A percentile compares a stretch with the other conserved stretches of the same genome.
phyloP scores from a whole-genome alignment of 768 basidiomycete genomes.

The Mycena indigotica region DNA sequence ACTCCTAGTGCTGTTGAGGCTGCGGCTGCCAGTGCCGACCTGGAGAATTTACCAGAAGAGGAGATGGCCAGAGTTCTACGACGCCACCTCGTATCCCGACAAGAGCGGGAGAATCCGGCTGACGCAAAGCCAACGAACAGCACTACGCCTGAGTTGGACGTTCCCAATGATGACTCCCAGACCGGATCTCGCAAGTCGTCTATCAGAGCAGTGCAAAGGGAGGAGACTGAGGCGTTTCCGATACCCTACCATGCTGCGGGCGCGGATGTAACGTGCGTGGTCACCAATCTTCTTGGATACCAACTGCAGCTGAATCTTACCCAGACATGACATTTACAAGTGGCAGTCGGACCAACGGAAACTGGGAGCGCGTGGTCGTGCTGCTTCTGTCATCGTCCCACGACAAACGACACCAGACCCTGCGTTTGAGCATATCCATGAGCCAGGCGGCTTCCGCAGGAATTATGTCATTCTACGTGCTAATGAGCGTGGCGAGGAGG shows the following conservation, averaged over 20 bases:
- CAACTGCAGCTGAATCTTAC: slow-evolving; percentile 10
- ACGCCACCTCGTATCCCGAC: slow-evolving; percentile 76
- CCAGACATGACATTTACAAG: slow-evolving; percentile 92
- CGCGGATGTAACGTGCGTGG: slow-evolving; percentile 88
- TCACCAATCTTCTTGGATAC: slow-evolving; percentile 14
- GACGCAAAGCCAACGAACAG: slow-evolving; percentile 31
- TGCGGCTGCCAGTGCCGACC: slow-evolving; percentile 35
- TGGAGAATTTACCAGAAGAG: slow-evolving; percentile 73
- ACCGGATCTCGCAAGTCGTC: slow-evolving; percentile 30
- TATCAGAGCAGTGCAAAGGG: slow-evolving; percentile 34
- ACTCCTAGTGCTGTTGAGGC: slow-evolving; percentile 29
- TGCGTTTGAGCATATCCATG: slow-evolving; percentile 89
- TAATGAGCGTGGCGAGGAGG: slow-evolving; percentile 63
- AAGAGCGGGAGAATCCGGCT: slow-evolving; percentile 54
- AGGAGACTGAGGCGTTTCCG: slow-evolving; percentile 76
- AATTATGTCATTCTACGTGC: slow-evolving; percentile 81
- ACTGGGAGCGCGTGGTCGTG: slow-evolving; percentile 59
- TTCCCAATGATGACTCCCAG: slow-evolving; percentile 30
- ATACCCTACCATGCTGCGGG: slow-evolving; percentile 86
- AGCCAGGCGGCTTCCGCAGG: slow-evolving; percentile 92
- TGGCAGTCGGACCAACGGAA: slow-evolving; percentile 82
- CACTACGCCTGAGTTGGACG: slow-evolving; percentile 32
- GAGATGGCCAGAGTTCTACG: slow-evolving; percentile 83
- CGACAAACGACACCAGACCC: slow-evolving; percentile 60
- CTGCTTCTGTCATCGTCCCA: slow-evolving; percentile 69